These are phyloP conservation scores for Wickerhamiella occidentalis DNA, from an alignment of 805 yeast species.

Conservation along the genomic window DNA sequence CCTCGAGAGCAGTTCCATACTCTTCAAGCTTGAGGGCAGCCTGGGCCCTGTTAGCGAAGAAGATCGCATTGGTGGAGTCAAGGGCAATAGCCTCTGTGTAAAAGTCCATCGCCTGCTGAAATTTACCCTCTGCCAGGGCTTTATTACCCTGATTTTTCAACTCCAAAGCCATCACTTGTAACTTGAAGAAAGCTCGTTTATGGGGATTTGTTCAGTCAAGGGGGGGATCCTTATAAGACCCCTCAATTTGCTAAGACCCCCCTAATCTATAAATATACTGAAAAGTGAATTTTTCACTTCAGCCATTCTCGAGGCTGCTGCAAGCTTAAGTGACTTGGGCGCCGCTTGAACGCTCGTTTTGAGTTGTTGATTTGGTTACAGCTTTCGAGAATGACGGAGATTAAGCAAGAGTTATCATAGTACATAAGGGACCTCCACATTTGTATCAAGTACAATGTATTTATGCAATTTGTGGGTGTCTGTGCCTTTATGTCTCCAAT, in stretches of 20 bases:
- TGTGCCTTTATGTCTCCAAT: constrained; percentile 14
- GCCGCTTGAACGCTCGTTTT: constrained; percentile 11
- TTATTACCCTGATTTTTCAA: constrained; percentile 58
- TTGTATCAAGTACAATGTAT: too few relatives aligned
- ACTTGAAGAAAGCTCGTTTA: too few relatives aligned
- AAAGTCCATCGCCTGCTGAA: constrained; percentile 46
- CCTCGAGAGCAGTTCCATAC: constrained; percentile 74
- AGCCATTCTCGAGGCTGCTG: not conserved
- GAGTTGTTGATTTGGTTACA: constrained; percentile 8
- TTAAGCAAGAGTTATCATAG: constrained; percentile 13
- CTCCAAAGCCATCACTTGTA: constrained; percentile 9
- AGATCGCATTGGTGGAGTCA: constrained; percentile 50
- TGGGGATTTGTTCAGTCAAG: not conserved
- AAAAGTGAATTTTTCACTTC: not conserved
- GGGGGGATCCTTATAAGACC: not conserved
- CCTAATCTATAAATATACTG: not conserved
- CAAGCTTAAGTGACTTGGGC: not conserved
- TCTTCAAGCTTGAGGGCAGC: constrained; percentile 77
- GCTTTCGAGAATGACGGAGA: not conserved
- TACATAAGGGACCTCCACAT: constrained; percentile 8
- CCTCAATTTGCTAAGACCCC: too few relatives aligned
- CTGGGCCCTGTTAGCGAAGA: constrained; percentile 74
- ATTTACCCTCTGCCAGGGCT: constrained; percentile 48
- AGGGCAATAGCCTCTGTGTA: constrained; percentile 64
- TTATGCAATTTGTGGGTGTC: not conserved